phyloP scores from a whole-genome alignment of 2,329 filamentous ascomycete genomes.

The Colletotrichum sidae region DNA sequence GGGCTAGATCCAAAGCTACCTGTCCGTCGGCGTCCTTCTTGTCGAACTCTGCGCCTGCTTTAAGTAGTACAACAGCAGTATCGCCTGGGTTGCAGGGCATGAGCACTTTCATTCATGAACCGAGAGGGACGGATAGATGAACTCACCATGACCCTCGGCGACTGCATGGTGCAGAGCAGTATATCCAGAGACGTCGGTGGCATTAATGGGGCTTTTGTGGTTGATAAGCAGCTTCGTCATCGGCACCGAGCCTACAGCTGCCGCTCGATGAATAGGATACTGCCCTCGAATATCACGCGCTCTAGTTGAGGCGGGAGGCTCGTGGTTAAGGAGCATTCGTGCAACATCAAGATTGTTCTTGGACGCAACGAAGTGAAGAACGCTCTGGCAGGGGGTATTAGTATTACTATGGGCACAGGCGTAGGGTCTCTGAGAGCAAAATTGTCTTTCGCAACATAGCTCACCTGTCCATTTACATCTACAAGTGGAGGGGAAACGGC shows the following conservation, averaged over 20 bases:
- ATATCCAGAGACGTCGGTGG: slow-evolving; percentile 83
- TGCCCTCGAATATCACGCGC: slow-evolving; percentile 90
- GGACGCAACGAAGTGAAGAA: slow-evolving; percentile 90
- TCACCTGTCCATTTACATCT: slow-evolving; percentile 75
- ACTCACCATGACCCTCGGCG: slow-evolving; percentile 76
- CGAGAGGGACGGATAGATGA: background rate
- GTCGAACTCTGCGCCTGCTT: slow-evolving; percentile 84
- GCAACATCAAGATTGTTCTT: slow-evolving; percentile 89
- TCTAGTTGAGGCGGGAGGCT: slow-evolving; percentile 77
- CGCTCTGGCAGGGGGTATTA: slow-evolving; percentile 67
- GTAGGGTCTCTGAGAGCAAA: background rate
- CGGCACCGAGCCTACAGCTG: slow-evolving; percentile 88
- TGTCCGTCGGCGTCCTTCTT: slow-evolving; percentile 79
- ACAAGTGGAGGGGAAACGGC: background rate
- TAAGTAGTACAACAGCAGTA: slow-evolving; percentile 83
- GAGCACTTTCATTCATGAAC: background rate
- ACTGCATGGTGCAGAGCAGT: slow-evolving; percentile 92
- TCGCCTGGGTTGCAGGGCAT: slow-evolving; percentile 65
- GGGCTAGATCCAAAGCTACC: slow-evolving; percentile 83
- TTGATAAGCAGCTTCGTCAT: slow-evolving; percentile 85
- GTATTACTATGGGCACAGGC: background rate
- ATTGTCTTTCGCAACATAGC: slow-evolving; percentile 5
- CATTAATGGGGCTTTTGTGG: slow-evolving; percentile 83
- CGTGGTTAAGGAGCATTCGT: slow-evolving; percentile 78
- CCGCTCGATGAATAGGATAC: slow-evolving; percentile 89